Percentiles rank a stretch among this genome's conserved stretches.
Conservation (phyloP, 73 alveolate genomes). For the Paramecium octaurelia region DNA sequence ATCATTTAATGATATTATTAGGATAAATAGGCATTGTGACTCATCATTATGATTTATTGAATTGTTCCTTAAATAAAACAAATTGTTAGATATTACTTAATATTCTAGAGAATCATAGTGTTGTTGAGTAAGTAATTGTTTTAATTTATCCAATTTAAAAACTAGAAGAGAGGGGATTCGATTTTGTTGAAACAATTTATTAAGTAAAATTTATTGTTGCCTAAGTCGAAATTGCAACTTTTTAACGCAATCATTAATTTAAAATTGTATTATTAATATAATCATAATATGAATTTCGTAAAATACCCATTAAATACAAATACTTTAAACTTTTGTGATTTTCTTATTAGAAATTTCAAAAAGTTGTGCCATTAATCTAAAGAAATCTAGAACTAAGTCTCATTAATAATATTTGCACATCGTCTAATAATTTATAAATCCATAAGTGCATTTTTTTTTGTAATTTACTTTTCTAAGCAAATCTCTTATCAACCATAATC, state of each 20-base stretch:
- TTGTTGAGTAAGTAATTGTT: not conserved
- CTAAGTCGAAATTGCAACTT: not conserved
- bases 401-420: slow-evolving; percentile 39
- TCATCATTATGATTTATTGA: not conserved
- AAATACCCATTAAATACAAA: too few species aligned
- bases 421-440: slow-evolving; percentile 26
- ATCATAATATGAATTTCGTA: not conserved
- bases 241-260: not conserved
- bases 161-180: not conserved
- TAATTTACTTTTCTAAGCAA: slow-evolving; percentile 42
- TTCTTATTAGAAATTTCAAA: not conserved
- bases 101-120: not conserved
- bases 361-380: slow-evolving; percentile 32
- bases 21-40: not conserved
- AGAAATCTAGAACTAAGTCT: slow-evolving; percentile 37
- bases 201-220: not conserved
- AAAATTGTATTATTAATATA: not conserved
- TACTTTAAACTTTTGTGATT: too few species aligned
- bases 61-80: not conserved
- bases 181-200: not conserved
- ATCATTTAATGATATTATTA: not conserved
- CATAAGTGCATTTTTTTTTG: slow-evolving; percentile 26
- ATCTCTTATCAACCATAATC: slow-evolving; percentile 80
- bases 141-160: not conserved
- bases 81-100: not conserved